These are phyloP conservation scores for Adansonia madagascariensis DNA, from an alignment of 441 rosid species.

Conservation along the genomic window DNA sequence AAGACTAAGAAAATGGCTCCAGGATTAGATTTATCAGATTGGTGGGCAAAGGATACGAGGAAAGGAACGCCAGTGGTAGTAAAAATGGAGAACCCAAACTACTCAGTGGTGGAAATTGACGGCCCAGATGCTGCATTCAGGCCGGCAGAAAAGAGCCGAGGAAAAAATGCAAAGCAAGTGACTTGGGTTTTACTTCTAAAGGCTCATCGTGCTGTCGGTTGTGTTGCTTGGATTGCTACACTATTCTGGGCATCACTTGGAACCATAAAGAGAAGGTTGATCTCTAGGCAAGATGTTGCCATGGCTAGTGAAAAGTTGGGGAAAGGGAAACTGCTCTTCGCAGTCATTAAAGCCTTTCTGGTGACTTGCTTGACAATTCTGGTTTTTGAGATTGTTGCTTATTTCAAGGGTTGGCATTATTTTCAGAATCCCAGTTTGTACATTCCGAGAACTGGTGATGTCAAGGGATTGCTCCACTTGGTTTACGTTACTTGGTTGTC, in stretches of 20 bases:
- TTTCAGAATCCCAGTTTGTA: conserved; percentile 52
- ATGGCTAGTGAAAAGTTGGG: conserved; percentile 67
- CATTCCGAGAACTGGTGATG: conserved; percentile 54
- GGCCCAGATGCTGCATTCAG: conserved; percentile 86
- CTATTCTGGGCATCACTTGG: conserved; percentile 82
- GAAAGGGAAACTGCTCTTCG: conserved; percentile 65
- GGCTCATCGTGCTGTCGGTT: conserved; percentile 85
- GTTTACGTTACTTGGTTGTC: conserved; percentile 71
- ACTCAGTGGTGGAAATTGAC: conserved; percentile 75
- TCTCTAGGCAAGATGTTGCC: conserved; percentile 60
- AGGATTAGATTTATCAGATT: conserved; percentile 62
- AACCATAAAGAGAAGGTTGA: conserved; percentile 67
- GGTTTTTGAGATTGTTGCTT: conserved; percentile 74
- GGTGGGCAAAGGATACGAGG: conserved; percentile 68
- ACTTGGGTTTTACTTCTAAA: conserved; percentile 91
- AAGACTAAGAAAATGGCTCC: conserved; percentile 56
- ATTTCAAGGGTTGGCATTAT: conserved; percentile 80
- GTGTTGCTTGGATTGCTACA: conserved; percentile 73
- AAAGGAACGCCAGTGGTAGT: conserved; percentile 87
- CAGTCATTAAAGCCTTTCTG: conserved; percentile 59
- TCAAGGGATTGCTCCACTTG: conserved; percentile 59
- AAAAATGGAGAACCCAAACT: conserved; percentile 83
- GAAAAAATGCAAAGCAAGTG: conserved; percentile 83
- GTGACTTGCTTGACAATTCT: conserved; percentile 51
- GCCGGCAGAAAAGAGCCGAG: conserved; percentile 80